Percentiles rank a stretch among this genome's conserved stretches.
These are phyloP conservation scores for Fusarium dlaminii DNA, from an alignment of 2,329 filamentous ascomycete genomes.

Conservation along the genomic window DNA sequence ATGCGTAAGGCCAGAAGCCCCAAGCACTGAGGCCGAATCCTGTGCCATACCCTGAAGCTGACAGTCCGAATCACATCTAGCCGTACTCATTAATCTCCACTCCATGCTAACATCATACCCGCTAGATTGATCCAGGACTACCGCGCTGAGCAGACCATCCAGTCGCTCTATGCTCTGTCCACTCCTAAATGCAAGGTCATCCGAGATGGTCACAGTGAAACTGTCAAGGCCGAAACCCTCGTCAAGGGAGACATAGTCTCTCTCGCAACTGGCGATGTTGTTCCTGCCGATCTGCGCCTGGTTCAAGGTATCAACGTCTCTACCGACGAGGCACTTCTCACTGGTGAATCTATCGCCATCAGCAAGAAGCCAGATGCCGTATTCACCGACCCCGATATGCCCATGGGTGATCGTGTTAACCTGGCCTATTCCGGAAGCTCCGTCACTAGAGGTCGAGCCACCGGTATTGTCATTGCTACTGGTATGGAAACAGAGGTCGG, in stretches of 20 bases:
- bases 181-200: constrained; percentile 69
- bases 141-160: constrained; percentile 69
- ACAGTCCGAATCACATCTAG: constrained; percentile 33
- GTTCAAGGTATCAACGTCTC: constrained; percentile 76
- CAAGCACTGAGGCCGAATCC: constrained; percentile 40
- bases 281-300: constrained; percentile 74
- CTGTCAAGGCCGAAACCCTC: constrained; percentile 64
- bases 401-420: constrained; percentile 75
- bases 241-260: constrained; percentile 73
- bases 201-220: constrained; percentile 61
- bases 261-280: constrained; percentile 72
- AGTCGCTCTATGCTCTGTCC: constrained; percentile 67
- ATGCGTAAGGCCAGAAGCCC: constrained; percentile 41
- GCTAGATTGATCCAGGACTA: constrained; percentile 67
- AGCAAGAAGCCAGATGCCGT: constrained; percentile 69
- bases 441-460: constrained; percentile 75
- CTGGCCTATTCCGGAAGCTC: constrained; percentile 77
- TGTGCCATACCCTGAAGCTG: constrained; percentile 44
- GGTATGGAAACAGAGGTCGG: constrained; percentile 81
- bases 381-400: constrained; percentile 62
- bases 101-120: constrained; percentile 40
- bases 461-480: constrained; percentile 74
- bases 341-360: constrained; percentile 76
- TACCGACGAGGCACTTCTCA: constrained; percentile 79
- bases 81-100: constrained; percentile 10